Evolutionary conservation across 1,284 basidiomycete species (phyloP), one percentile per base, ranked within the genome.

Genomic region (Ceratobasidium sp.): DNA sequence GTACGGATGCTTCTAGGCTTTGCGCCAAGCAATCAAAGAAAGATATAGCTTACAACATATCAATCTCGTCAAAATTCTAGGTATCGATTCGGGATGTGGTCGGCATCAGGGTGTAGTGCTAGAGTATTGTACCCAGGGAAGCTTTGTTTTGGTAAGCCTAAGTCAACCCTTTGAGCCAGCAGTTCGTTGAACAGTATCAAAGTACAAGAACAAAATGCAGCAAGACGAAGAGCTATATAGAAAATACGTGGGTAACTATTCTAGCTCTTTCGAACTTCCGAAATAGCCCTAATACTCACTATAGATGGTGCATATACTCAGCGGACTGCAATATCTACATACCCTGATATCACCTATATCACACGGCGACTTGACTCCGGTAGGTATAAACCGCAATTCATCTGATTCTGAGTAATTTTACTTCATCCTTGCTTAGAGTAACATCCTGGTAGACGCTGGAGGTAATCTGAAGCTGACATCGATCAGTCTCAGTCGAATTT

Each of bases 291-390:
- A 33, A 33, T 33, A 33, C 33, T 4, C 33, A 33, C 33, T 33
- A 33, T 39, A 73, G 71, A 63, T 53, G 61, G 12, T 40, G 4
- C 42, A 73, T 1, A 51, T 73, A 3, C 20, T 73, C 28, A 46
- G 51, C 18, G 71, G 71, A 18, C 60, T 73, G 26, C 20, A 49
- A 6, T 63, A 73, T 39, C 23, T 73, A 33, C 71, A 73, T 51
- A 73, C 44, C 4, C 10, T 63, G 3, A 40, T 46, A 18, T 39
- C 56, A 5, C 49, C 71, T 2, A 51, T 61, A 6, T 15, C 56
- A n/a, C 71, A 73, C 26, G 71, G 71, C 3, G 71, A 75, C 40
- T 26, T 75, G 46, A 75, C 60, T 15, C 71, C 71, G 26, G 71
- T 75, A 75, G 4, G 33, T 4, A 33, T 33, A n/a, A 46, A 9